Conservation (phyloP, 2,329 filamentous ascomycete genomes). For the Colletotrichum sp. region DNA sequence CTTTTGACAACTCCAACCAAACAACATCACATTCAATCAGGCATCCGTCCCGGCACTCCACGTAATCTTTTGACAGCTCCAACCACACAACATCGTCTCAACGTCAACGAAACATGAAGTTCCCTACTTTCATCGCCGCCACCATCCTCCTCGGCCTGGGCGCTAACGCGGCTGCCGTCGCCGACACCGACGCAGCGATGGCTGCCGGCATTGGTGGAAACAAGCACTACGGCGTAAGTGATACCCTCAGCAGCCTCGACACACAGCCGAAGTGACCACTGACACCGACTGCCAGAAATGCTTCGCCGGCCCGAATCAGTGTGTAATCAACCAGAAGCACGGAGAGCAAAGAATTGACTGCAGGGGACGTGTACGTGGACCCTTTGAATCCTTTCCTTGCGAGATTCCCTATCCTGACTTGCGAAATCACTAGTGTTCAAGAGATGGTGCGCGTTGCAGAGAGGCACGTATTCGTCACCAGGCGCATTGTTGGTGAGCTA, state of each 20-base stretch:
- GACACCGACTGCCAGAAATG: neutral
- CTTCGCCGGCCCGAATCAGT: neutral
- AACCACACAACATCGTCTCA: neutral
- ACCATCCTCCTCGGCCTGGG: neutral
- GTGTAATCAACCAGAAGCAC: neutral
- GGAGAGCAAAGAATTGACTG: neutral
- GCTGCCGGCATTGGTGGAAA: neutral
- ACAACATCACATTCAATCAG: neutral
- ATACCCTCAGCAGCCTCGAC: neutral
- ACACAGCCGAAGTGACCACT: neutral
- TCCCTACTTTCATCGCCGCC: neutral
- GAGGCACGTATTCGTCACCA: neutral
- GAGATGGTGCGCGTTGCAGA: neutral
- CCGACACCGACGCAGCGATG: neutral
- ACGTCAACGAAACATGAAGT: neutral
- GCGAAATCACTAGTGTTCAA: neutral
- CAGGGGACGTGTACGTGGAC: accelerated
- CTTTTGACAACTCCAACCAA: neutral
- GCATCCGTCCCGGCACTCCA: neutral
- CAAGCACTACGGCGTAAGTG: neutral
- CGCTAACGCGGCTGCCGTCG: neutral
- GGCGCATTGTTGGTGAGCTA: neutral
- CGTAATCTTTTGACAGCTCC: neutral
- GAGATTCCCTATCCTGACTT: neutral
- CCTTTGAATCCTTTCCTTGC: neutral